Evolutionary conservation across 1,139 yeast genomes (phyloP), one percentile per base, ranked within the genome.

Genomic region (Kodamaea alishanica): DNA sequence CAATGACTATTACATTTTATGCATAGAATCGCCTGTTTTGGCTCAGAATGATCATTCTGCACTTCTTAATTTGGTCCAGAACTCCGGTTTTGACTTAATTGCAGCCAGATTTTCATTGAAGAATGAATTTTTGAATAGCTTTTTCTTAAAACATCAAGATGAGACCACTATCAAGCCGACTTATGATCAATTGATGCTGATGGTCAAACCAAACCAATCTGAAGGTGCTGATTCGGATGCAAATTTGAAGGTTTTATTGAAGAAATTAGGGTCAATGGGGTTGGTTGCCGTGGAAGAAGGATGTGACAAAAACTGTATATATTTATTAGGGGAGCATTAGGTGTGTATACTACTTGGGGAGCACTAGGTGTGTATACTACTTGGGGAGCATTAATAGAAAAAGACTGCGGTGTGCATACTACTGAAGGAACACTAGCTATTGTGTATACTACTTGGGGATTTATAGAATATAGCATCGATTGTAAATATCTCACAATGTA

Each of bases 201-300:
- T 38, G 15, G 55, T 54, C 26, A 38, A 46, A 38, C 24, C 24
- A 27, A 15, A 15, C 4, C 20, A 15, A 3, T 15, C 20, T 4
- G 20, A 15, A 15, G 20, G 20, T 3, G 20, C 27, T 8, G 22
- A 26, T 9, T 22, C 27, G 15, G 32, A 30, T 23, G 33, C 47
- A n/a, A 42, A 43, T 28, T 43, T 56, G n/a, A 49, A 49, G 15
- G 36, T 36, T 6, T 38, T 60, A 26, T 50, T 60, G 49, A 51
- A 49, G 39, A 46, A 47, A 29, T 48, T 67, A 33, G 73, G 65
- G 4, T 58, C 56, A 29, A 44, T 52, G 42, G 70, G 70, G 1
- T 49, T 67, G 25, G 52, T 58, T 11, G 39, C 45, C 5, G 71
- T 67, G 6, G 58, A 56, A 30, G 54, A 51, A 39, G 55, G 56